Evolutionary conservation across 163 green algal species (phyloP), one percentile per base, ranked within the genome.

Genomic region (Smithsoniella earleae): DNA sequence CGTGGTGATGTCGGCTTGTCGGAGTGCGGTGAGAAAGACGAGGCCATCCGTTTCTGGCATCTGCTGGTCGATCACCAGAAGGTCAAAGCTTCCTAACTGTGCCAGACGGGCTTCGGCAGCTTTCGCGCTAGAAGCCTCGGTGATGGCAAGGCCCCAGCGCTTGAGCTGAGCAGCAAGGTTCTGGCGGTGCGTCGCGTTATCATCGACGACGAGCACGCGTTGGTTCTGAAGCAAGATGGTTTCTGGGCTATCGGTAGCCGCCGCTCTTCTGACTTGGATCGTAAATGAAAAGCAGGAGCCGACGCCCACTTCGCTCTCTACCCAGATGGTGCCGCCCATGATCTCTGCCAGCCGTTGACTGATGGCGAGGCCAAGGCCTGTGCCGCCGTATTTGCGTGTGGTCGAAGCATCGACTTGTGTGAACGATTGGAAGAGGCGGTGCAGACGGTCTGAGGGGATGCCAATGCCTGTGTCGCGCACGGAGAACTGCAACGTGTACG

Each of bases 221-320:
- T 22, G 44, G 20, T 54, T 20, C 20, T 54, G 44, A 20, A 54
- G 44, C n/a, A n/a, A n/a, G n/a, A n/a, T n/a, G n/a, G n/a, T 85
- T 6, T n/a, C 34, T n/a, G 62, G 72, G 10, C 77, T 74, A 8
- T 66, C 76, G n/a, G 66, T 83, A 69, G 87, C 82, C 16, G 82
- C 82, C 80, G 78, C 90, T 44, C 90, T 87, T 3, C 66, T 81
- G 31, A 86, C 87, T 2, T 78, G 79, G 86, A 92, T 92, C 36
- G 82, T 73, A 77, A 90, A 82, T 16, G 78, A 77, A 38, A 92
- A 81, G 66, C 80, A 81, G 33, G 79, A 77, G 72, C 64, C 84
- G 77, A 94, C 90, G 34, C 84, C 81, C 37, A 94, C 65, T 92
- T n/a, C n/a, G n/a, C n/a, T n/a, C n/a, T n/a, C n/a, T n/a, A n/a